phyloP scores from a whole-genome alignment of 164 flowering plant genomes.

The Vitis labrusca region DNA sequence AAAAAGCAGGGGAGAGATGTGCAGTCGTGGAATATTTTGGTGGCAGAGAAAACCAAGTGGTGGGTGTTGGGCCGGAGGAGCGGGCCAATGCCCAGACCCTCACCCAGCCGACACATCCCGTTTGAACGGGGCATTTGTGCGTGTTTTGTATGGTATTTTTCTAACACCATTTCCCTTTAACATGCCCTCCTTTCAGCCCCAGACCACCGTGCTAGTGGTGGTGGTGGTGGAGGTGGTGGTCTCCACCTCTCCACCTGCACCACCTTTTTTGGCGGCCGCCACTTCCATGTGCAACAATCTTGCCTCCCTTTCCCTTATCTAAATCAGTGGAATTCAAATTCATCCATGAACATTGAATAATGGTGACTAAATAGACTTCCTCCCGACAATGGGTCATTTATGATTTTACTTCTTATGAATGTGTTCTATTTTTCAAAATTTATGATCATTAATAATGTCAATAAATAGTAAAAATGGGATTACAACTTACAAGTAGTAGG shows the following conservation, averaged over 20 bases:
- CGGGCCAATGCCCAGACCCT: slow-evolving; percentile 17
- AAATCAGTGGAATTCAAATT: too few species aligned
- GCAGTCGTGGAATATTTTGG: not conserved
- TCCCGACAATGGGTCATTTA: too few species aligned
- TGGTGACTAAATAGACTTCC: too few species aligned
- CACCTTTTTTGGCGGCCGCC: slow-evolving; percentile 6
- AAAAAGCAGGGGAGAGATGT: not conserved
- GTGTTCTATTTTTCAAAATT: too few species aligned
- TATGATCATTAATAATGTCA: too few species aligned
- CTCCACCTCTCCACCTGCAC: slow-evolving; percentile 1
- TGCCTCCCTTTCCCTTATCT: not conserved
- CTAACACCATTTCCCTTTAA: slow-evolving; percentile 23
- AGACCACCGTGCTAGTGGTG: not conserved
- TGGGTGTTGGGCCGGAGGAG: slow-evolving; percentile 7
- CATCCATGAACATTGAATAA: too few species aligned
- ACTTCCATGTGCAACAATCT: not conserved
- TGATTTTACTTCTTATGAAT: too few species aligned
- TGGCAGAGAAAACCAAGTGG: slow-evolving; percentile 6
- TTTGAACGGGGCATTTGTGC: slow-evolving; percentile 25
- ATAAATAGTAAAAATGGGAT: too few species aligned
- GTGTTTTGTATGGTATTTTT: slow-evolving; percentile 14
- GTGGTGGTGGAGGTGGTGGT: not conserved
- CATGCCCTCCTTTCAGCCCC: slow-evolving; percentile 6
- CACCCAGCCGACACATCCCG: slow-evolving; percentile 50
- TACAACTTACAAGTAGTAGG: too few species aligned